Percentiles rank a stretch among this genome's conserved stretches.
Conservation (phyloP, 2,329 filamentous ascomycete species). For the Phialophora chinensis region DNA sequence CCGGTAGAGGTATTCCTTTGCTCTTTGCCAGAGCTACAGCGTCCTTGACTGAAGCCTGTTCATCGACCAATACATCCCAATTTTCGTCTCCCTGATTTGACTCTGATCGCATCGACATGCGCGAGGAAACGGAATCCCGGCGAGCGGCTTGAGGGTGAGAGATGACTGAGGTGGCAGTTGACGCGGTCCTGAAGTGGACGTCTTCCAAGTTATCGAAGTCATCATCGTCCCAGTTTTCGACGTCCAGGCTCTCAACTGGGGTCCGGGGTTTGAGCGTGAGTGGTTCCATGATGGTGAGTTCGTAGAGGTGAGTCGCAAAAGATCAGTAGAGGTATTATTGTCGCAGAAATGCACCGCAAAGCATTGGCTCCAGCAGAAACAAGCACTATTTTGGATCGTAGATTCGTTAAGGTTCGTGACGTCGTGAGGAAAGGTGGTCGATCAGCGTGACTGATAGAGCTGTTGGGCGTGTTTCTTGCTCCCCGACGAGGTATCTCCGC, state of each 20-base stretch:
- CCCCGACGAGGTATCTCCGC: conserved; percentile 30
- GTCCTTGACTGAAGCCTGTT: conserved; percentile 80
- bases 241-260: conserved; percentile 44
- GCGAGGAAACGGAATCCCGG: conserved; percentile 81
- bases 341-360: conserved; percentile 13
- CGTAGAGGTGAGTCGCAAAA: conserved; percentile 1
- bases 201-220: conserved; percentile 56
- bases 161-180: conserved; percentile 53
- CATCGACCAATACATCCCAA: conserved; percentile 84
- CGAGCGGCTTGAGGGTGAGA: conserved; percentile 53
- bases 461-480: conserved; percentile 23
- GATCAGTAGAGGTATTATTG: conserved; percentile 12
- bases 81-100: conserved; percentile 78
- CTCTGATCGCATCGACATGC: conserved; percentile 81
- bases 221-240: conserved; percentile 59
- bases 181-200: conserved; percentile 53
- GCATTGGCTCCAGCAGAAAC: conserved; percentile 18
- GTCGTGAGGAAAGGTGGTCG: conserved; percentile 30
- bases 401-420: conserved; percentile 28
- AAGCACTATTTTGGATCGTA: conserved; percentile 22
- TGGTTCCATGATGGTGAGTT: conserved; percentile 47
- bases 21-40: conserved; percentile 86
- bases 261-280: conserved; percentile 45
- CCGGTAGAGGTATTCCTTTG: conserved; percentile 88
- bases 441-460: conserved; percentile 13